Evolutionary conservation across 441 rosid genomes (phyloP).

Genomic region (Omphalea diandra): DNA sequence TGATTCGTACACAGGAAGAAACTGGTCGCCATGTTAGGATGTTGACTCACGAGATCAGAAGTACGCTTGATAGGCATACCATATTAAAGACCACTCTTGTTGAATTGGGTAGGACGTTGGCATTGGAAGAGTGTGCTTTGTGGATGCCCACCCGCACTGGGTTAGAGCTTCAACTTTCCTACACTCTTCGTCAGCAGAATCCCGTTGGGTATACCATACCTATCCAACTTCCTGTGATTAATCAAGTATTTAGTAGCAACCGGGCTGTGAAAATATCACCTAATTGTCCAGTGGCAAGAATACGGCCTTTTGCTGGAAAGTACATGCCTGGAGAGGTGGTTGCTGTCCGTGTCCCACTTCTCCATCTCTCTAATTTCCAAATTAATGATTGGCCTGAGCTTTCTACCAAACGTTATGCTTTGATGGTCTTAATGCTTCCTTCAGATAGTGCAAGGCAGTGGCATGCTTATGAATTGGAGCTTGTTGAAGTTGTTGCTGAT

Average conservation of each 20-base stretch:
- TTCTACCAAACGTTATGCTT: conserved; percentile 86
- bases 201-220: conserved; percentile 91
- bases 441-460: conserved; percentile 98
- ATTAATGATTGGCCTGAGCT: conserved; percentile 99
- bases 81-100: conserved; percentile 88
- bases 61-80: conserved; percentile 93
- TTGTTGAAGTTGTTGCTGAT: conserved; percentile 99
- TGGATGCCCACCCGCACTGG: conserved; percentile 99
- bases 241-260: conserved; percentile 76
- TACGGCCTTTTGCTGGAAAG: conserved; percentile 80
- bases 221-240: conserved; percentile 90
- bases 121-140: conserved; percentile 90
- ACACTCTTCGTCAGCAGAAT: conserved; percentile 91
- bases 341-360: conserved; percentile 95
- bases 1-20: conserved; percentile 95
- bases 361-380: conserved; percentile 93
- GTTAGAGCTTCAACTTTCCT: conserved; percentile 90
- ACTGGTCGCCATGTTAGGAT: conserved; percentile 97
- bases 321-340: conserved; percentile 89
- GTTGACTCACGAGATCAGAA: conserved; percentile 95
- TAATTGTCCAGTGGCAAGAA: conserved; percentile 79
- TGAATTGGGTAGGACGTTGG: conserved; percentile 90
- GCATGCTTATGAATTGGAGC: conserved; percentile 97
- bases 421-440: conserved; percentile 98
- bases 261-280: conserved; percentile 83